Base-by-base conservation (phyloP, 768 basidiomycete species). In the Mycena capillaripes region DNA sequence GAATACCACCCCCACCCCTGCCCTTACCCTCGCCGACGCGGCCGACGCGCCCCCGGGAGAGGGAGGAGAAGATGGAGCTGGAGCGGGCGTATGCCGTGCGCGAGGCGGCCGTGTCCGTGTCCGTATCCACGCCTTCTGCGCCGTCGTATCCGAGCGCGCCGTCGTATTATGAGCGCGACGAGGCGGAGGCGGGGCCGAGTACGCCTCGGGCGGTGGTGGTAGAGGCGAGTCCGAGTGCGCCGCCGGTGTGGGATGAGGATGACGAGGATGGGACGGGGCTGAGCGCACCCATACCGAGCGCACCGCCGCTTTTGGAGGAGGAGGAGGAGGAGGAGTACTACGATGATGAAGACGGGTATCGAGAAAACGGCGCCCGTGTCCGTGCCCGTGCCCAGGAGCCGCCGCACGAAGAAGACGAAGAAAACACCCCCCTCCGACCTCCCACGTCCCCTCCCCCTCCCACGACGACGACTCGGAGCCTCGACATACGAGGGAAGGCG, bases 21-120 rank as follows among this genome's bases (percentile, higher is more conserved):
- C n/a, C n/a, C n/a, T n/a, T n/a, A n/a, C n/a, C 36, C 36, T 36
- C 7, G 36, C 6, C 36, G 36, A 36, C 7, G 36, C 6, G 36
- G 36, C 36, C 36, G 36, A 36, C 36, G 36, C 36, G 36, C 36
- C n/a, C n/a, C 34, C 7, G 34, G 34, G 34, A 6, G 34, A 6
- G 12, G 40, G 14, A 36, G 46, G 73, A 74, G 73, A 75, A 75
- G 66, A 67, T 68, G 66, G 70, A 64, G 73, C 48, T 71, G 14
- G 73, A 75, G 62, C 30, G 70, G 32, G 70, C 70, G 66, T 75
- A 69, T 56, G 73, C 64, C 12, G 72, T 29, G 11, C 63, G 53
- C 7, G 72, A 60, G 23, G 67, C 23, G 66, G 36, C 38, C 12
- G 44, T 16, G 25, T 27, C 2, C 42, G 58, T 50, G 34, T 9